A percentile compares a stretch with the other conserved stretches of the same genome.
phyloP scores from a whole-genome alignment of 2,329 filamentous ascomycete species.

The Pseudohalonectria lignicola region DNA sequence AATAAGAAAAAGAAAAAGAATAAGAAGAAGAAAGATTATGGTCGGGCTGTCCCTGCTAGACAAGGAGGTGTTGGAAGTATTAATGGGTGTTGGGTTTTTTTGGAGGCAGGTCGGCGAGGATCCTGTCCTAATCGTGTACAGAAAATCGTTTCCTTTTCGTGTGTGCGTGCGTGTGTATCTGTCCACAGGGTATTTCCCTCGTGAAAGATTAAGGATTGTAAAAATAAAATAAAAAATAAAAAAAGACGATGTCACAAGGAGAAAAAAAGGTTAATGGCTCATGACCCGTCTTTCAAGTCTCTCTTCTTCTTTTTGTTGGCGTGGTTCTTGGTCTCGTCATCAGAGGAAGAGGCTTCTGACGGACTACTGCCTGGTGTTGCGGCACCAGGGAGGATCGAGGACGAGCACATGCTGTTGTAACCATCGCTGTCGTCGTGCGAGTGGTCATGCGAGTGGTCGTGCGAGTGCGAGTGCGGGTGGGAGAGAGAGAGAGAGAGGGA shows the following conservation, averaged over 20 bases:
- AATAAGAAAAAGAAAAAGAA: conserved; percentile 4
- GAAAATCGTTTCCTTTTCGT: too few relatives aligned
- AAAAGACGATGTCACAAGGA: conserved; percentile 3
- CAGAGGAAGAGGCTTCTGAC: conserved; percentile 7
- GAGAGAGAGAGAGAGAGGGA: too few relatives aligned
- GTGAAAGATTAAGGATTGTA: conserved; percentile 3
- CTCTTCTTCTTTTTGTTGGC: conserved; percentile 2
- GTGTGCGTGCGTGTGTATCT: too few relatives aligned
- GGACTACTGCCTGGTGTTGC: conserved; percentile 2
- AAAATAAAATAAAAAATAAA: conserved; percentile 5
- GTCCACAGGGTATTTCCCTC: too few relatives aligned
- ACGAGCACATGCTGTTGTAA: conserved; percentile 33
- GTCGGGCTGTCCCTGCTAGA: too few relatives aligned
- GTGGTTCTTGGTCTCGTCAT: conserved; percentile 1
- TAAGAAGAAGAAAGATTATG: conserved; percentile 4
- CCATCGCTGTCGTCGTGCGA: conserved; percentile 31
- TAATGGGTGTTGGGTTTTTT: too few relatives aligned
- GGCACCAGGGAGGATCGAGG: conserved; percentile 23
- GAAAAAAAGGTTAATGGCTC: conserved; percentile 5
- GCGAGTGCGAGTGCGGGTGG: too few relatives aligned
- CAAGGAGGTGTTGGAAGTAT: too few relatives aligned
- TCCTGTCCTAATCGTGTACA: too few relatives aligned
- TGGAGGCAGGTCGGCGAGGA: too few relatives aligned
- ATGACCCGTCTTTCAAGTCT: background rate
- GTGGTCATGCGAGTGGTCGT: too few relatives aligned